phyloP scores from a whole-genome alignment of 164 flowering plant genomes.

The Aristolochia contorta region DNA sequence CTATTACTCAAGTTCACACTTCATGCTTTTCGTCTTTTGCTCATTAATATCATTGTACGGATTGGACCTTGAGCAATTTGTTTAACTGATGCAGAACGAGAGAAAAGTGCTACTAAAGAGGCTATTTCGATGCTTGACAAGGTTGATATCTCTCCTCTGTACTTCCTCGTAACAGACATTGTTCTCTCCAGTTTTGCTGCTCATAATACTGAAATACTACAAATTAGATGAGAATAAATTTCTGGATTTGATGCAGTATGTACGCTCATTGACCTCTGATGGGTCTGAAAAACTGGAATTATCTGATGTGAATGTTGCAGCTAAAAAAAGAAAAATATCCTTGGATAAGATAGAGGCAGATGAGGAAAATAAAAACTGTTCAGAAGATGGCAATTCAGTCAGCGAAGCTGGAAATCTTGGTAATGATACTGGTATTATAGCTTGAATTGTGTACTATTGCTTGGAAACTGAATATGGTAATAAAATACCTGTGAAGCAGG shows the following conservation, averaged over 20 bases:
- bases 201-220: no score
- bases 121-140: conserved; percentile 64
- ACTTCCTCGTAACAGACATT: not conserved
- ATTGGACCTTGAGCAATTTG: no score
- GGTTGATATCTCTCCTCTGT: conserved; percentile 21
- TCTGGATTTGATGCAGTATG: conserved; percentile 29
- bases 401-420: conserved; percentile 7
- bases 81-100: conserved; percentile 48
- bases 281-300: conserved; percentile 17
- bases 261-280: conserved; percentile 14
- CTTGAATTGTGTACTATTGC: not conserved
- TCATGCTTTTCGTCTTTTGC: not conserved
- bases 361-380: conserved; percentile 8
- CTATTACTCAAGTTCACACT: no score
- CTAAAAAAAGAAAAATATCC: conserved; percentile 44
- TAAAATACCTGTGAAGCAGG: conserved; percentile 13
- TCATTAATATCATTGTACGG: no score
- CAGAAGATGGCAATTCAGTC: conserved; percentile 7
- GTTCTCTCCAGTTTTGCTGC: not conserved
- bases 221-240: no score
- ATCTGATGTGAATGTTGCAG: conserved; percentile 15
- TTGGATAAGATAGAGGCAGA: conserved; percentile 17
- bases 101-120: conserved; percentile 96
- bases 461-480: not conserved
- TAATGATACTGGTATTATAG: conserved; percentile 7